phyloP scores from a whole-genome alignment of 2,329 filamentous ascomycete genomes.

The Fusarium pseudocircinatum region DNA sequence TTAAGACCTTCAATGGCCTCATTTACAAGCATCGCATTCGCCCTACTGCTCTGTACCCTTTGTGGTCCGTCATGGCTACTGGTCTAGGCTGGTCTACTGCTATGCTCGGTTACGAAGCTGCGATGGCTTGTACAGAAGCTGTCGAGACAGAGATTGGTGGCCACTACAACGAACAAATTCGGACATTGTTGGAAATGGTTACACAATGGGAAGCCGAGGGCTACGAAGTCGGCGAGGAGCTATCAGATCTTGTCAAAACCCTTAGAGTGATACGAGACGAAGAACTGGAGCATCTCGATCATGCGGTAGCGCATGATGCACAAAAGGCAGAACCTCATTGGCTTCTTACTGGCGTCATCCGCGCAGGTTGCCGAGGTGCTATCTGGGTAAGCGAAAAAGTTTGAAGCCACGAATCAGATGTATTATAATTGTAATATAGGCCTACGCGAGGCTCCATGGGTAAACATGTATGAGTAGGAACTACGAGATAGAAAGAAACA shows the following conservation, averaged over 20 bases:
- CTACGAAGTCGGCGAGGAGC: constrained; percentile 81
- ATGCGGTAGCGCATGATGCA: constrained; percentile 92
- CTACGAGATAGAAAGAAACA: constrained; percentile 17
- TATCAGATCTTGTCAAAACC: constrained; percentile 76
- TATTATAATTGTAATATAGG: constrained; percentile 43
- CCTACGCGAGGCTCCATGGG: constrained; percentile 11
- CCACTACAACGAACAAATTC: constrained; percentile 94
- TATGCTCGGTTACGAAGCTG: constrained; percentile 87
- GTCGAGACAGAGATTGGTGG: constrained; percentile 98
- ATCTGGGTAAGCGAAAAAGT: constrained; percentile 90
- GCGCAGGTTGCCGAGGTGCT: constrained; percentile 88
- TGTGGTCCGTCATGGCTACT: constrained; percentile 85
- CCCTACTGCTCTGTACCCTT: constrained; percentile 89
- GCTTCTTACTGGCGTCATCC: constrained; percentile 85
- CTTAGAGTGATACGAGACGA: constrained; percentile 90
- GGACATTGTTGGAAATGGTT: constrained; percentile 83
- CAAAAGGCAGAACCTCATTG: constrained; percentile 91
- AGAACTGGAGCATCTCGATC: constrained; percentile 95
- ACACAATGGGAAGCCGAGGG: constrained; percentile 78
- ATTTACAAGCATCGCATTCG: constrained; percentile 88
- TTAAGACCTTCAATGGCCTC: constrained; percentile 84
- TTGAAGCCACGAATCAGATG: constrained; percentile 49
- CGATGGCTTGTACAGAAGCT: constrained; percentile 98
- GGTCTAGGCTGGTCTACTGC: constrained; percentile 90
- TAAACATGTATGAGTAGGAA: constrained; percentile 32